These are phyloP conservation scores for Plasmopara viticola DNA, from an alignment of 352 stramenopile species.

Conservation along the genomic window DNA sequence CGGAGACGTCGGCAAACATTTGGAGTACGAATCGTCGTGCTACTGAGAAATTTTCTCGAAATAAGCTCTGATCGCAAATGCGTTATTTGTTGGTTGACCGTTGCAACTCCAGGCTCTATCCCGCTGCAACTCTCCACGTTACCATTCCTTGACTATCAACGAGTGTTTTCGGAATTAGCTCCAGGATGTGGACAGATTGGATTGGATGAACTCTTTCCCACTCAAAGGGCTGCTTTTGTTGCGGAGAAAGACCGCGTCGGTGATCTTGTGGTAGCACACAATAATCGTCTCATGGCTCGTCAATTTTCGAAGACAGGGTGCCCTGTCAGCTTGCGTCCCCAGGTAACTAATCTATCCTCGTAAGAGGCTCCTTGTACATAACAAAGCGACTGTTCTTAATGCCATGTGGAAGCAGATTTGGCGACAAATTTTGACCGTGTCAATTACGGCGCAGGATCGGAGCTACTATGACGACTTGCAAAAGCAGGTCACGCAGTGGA, in stretches of 20 bases:
- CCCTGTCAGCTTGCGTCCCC: conserved; percentile 42
- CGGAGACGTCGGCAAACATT: conserved; percentile 8
- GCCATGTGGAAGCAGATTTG: conserved; percentile 33
- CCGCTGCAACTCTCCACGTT: conserved; percentile 44
- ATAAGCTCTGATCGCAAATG: neutral
- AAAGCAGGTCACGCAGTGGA: conserved; percentile 27
- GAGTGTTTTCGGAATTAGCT: conserved; percentile 44
- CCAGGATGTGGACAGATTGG: conserved; percentile 51
- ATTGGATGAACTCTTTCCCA: conserved; percentile 55
- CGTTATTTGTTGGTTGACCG: neutral
- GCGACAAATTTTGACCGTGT: conserved; percentile 42
- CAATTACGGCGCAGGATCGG: conserved; percentile 26
- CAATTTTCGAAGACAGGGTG: conserved; percentile 78
- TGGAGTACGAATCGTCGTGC: conserved; percentile 27
- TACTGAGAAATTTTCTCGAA: neutral
- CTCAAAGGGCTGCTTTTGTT: conserved; percentile 47
- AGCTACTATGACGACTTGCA: conserved; percentile 48
- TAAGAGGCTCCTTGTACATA: neutral
- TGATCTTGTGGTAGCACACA: conserved; percentile 50
- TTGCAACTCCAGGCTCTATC: conserved; percentile 42
- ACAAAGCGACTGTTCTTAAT: neutral
- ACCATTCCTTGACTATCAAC: conserved; percentile 35
- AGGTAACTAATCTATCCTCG: conserved; percentile 14
- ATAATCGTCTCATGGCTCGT: conserved; percentile 62
- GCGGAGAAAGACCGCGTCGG: conserved; percentile 60